Percentiles rank a stretch among this genome's conserved stretches.
Conservation (phyloP, 2,329 filamentous ascomycete species). For the Diaporthe velutina region DNA sequence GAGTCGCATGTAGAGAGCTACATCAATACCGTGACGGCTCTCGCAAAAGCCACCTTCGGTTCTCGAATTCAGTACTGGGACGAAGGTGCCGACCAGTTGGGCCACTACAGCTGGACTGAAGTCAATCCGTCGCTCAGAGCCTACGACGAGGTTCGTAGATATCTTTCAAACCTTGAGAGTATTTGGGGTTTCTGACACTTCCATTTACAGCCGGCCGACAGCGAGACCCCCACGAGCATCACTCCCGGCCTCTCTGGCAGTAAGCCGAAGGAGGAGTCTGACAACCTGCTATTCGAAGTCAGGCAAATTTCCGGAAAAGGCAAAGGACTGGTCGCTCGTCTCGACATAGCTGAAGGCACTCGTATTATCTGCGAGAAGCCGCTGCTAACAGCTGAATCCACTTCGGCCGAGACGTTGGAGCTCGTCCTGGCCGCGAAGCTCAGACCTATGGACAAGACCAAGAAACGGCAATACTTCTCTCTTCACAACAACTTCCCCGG, state of each 20-base stretch:
- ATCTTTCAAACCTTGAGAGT: too few relatives aligned
- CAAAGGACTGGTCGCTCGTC: constrained; percentile 7
- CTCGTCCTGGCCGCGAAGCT: neutral
- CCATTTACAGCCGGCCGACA: neutral
- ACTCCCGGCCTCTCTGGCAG: neutral
- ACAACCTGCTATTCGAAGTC: neutral
- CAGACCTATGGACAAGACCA: neutral
- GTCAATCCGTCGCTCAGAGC: constrained; percentile 17
- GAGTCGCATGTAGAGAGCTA: neutral
- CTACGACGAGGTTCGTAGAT: neutral
- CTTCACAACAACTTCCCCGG: constrained; percentile 51
- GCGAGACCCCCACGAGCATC: neutral
- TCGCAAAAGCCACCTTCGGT: constrained; percentile 1
- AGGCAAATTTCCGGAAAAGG: constrained; percentile 7
- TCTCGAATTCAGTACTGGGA: constrained; percentile 7
- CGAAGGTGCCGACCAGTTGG: neutral
- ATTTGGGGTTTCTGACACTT: neutral
- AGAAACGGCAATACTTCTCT: constrained; percentile 29
- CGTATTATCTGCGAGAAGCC: constrained; percentile 28
- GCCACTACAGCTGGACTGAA: constrained; percentile 8
- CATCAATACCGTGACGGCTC: neutral
- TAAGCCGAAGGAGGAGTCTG: neutral
- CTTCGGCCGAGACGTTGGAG: neutral
- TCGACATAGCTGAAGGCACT: constrained; percentile 26
- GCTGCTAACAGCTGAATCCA: neutral